Evolutionary conservation across 2,329 filamentous ascomycete species (phyloP), one percentile per base, ranked within the genome.

Genomic region (Niveomyces coronatus): DNA sequence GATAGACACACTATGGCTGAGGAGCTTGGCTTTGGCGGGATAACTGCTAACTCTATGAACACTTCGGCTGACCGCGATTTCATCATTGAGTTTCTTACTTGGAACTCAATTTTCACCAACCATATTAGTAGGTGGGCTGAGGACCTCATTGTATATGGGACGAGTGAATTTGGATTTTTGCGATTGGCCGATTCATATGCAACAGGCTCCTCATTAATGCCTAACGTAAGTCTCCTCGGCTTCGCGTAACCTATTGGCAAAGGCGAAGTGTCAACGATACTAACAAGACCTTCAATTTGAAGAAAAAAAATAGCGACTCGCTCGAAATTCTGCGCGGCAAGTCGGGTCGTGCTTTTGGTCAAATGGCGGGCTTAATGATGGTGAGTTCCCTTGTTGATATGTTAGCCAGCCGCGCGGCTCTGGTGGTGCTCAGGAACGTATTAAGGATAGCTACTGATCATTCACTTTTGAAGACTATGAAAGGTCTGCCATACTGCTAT

Each of bases 261-360:
- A 26, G 23, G 23, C n/a, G 23, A 26, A 26, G 23, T 26, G 23
- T 26, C 23, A 26, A n/a, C n/a, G 23, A n/a, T 26, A n/a, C 23
- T 26, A 26, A 26, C 23, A 26, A 26, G 23, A 0, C 63, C 87
- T 39, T n/a, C n/a, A 87, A 88, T 82, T 82, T 83, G 3, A 79
- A 91, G 56, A 91, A 89, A 73, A 85, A 86, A 67, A 89, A 89
- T 60, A 69, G 73, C 1, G 85, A 91, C 60, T 78, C 72, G n/a
- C 67, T 91, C 7, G 68, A 68, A 47, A 48, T 89, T 10, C 69
- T 89, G 33, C 73, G 84, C 10, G 84, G 84, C 34, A 91, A 89
- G 65, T 68, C 69, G 35, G 85, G 84, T 2, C 71, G 82, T 48
- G 72, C 78, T 4, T 89, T 93, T 53, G 86, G 85, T 18, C 80